Percentiles rank a stretch among this genome's conserved stretches.
These are phyloP conservation scores for Gastrodia elata DNA, from an alignment of 106 monocot genomes.

Conservation along the genomic window DNA sequence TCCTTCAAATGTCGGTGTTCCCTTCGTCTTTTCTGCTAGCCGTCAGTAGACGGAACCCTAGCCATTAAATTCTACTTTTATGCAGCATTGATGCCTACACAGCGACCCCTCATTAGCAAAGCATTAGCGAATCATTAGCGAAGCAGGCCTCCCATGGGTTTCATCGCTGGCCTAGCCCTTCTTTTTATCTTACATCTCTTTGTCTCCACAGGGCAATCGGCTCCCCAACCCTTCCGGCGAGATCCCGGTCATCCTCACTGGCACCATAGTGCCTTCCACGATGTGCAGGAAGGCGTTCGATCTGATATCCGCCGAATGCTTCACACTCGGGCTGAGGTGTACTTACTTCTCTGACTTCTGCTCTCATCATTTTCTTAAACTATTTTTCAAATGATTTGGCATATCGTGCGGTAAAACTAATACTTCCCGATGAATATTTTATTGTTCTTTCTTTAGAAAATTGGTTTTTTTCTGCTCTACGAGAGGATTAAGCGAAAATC, in stretches of 20 bases:
- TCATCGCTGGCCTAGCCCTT: not conserved
- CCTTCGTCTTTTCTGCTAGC: no score
- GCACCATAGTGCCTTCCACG: conserved; percentile 95
- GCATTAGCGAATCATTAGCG: no score
- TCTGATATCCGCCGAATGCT: conserved; percentile 93
- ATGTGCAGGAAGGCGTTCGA: conserved; percentile 79
- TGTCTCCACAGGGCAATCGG: conserved; percentile 18
- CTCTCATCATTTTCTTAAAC: not conserved
- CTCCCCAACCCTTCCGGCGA: conserved; percentile 66
- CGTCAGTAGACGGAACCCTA: no score
- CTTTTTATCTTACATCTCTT: conserved; percentile 19
- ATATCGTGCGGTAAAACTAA: not conserved
- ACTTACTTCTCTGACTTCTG: not conserved
- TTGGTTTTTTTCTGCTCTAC: not conserved
- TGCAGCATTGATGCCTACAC: no score
- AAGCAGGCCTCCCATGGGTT: conserved; percentile 11
- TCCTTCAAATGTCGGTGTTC: no score
- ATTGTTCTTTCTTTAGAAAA: not conserved
- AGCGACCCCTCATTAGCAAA: no score
- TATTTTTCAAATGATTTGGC: not conserved
- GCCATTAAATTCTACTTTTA: no score
- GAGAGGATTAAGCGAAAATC: not conserved
- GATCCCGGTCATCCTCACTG: conserved; percentile 89
- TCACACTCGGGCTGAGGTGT: conserved; percentile 83
- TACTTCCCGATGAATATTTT: not conserved